Evolutionary conservation across 2,329 filamentous ascomycete genomes (phyloP).

Genomic region (Phialemonium atrogriseum): DNA sequence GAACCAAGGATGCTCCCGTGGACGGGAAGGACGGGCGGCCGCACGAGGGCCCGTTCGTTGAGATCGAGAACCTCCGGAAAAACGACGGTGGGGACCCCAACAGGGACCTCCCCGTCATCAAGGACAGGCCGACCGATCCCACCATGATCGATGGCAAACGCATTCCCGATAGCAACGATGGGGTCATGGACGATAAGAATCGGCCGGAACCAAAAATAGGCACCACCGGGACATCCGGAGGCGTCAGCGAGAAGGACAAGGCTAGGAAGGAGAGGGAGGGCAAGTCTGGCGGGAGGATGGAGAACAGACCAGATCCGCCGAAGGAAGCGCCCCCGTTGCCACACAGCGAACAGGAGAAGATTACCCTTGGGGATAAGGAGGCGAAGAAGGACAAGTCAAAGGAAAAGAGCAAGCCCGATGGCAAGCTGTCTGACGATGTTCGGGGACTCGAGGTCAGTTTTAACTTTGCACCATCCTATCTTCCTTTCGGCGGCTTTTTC

Average conservation of each 20-base stretch:
- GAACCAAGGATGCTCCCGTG: conserved; percentile 72
- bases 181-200: conserved; percentile 88
- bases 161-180: conserved; percentile 60
- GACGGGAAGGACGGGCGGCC: conserved; percentile 93
- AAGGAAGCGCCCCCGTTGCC: conserved; percentile 80
- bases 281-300: conserved; percentile 53
- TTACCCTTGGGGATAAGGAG: conserved; percentile 38
- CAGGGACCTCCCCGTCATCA: conserved; percentile 33
- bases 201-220: conserved; percentile 70
- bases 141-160: conserved; percentile 50
- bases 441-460: conserved; percentile 49
- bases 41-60: conserved; percentile 75
- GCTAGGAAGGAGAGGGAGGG: conserved; percentile 60
- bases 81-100: conserved; percentile 24
- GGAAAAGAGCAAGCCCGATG: conserved; percentile 29
- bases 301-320: conserved; percentile 73
- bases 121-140: conserved; percentile 42
- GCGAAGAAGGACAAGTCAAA: conserved; percentile 29
- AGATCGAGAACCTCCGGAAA: conserved; percentile 34
- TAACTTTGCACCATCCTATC: background rate
- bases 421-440: conserved; percentile 27
- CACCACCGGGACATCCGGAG: conserved; percentile 80
- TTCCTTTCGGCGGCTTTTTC: background rate
- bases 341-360: conserved; percentile 69
- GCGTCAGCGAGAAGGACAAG: conserved; percentile 81